These are phyloP conservation scores for Dactylellina leptospora DNA, from an alignment of 2,329 filamentous ascomycete genomes.

Conservation along the genomic window DNA sequence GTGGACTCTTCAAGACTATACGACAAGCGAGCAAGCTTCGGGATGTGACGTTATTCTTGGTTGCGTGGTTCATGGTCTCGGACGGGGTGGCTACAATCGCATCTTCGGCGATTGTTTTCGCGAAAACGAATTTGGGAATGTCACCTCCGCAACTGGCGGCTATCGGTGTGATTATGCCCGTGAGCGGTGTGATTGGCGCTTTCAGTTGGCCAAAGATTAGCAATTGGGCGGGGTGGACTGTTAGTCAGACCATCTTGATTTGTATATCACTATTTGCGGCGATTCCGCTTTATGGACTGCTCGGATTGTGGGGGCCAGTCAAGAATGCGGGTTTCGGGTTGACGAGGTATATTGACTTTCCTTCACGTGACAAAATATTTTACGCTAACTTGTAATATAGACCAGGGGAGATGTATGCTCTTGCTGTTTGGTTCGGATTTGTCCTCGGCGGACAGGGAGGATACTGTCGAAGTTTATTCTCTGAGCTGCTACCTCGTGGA, in stretches of 20 bases:
- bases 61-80: constrained; percentile 91
- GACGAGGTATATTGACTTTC: constrained; percentile 44
- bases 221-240: constrained; percentile 72
- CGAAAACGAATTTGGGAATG: constrained; percentile 92
- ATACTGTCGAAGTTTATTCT: constrained; percentile 91
- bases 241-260: constrained; percentile 88
- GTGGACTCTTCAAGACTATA: constrained; percentile 80
- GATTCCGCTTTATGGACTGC: constrained; percentile 88
- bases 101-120: constrained; percentile 92
- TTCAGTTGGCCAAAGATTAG: constrained; percentile 88
- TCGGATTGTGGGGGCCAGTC: constrained; percentile 86
- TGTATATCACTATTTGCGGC: constrained; percentile 90
- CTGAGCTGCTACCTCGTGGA: constrained; percentile 90
- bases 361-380: constrained; percentile 65
- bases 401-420: constrained; percentile 94
- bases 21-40: constrained; percentile 75
- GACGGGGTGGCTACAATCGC: constrained; percentile 95
- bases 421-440: constrained; percentile 89
- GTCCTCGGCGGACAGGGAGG: constrained; percentile 91
- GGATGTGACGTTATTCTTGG: constrained; percentile 80
- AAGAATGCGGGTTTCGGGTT: constrained; percentile 79
- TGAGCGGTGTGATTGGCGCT: constrained; percentile 83
- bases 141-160: constrained; percentile 83
- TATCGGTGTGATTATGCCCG: constrained; percentile 91
- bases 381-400: constrained; percentile 59